Conservation (phyloP, 1,284 basidiomycete species). For the Flammula alnicola region DNA sequence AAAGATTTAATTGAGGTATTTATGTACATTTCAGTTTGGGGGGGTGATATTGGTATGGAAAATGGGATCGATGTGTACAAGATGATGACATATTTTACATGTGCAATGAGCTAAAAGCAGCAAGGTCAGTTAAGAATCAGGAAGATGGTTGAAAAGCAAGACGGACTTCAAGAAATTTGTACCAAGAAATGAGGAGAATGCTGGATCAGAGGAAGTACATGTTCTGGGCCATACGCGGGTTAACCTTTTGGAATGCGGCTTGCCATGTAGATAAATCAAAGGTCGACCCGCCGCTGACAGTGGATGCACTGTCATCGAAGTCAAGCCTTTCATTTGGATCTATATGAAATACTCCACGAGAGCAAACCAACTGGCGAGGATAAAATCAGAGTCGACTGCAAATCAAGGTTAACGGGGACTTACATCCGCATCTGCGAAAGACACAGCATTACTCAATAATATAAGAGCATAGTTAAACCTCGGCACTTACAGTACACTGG, state of each 20-base stretch:
- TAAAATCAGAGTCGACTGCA: neutral
- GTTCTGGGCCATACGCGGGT: neutral
- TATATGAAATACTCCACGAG: conserved; percentile 51
- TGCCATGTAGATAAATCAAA: conserved; percentile 8
- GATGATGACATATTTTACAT: no score
- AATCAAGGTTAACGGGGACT: conserved; percentile 19
- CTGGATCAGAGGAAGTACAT: conserved; percentile 17
- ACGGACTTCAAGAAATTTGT: conserved; percentile 2
- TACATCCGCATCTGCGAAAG: conserved; percentile 56
- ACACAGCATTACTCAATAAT: neutral
- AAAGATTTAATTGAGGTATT: no score
- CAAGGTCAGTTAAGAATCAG: no score
- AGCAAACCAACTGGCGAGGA: conserved; percentile 51
- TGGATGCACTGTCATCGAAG: conserved; percentile 10
- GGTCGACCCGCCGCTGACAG: conserved; percentile 4
- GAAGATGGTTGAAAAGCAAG: no score
- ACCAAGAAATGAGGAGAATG: neutral
- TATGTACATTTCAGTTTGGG: no score
- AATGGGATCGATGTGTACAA: no score
- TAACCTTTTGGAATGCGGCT: conserved; percentile 25
- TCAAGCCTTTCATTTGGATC: conserved; percentile 22
- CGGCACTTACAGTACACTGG: conserved; percentile 68
- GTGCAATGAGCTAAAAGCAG: no score
- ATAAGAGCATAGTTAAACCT: neutral
- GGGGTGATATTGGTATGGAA: no score